Evolutionary conservation across 345 rosid genomes (phyloP).

Genomic region (Leavenworthia alabamica): DNA sequence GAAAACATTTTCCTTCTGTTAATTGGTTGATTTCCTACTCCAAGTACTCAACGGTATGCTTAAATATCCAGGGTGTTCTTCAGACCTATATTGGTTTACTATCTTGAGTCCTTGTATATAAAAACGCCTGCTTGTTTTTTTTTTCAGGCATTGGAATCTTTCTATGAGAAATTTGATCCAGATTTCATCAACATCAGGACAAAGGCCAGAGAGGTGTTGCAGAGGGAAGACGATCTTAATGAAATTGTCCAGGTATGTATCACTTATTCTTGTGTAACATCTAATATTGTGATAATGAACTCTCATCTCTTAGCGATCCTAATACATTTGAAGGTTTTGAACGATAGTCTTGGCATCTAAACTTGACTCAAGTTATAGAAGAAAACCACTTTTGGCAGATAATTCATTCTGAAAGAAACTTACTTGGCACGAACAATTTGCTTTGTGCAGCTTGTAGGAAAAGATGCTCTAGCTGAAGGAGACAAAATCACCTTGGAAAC

Average conservation of each 20-base stretch:
- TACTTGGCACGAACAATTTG: not conserved
- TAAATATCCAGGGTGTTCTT: slow-evolving; percentile 3
- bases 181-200: slow-evolving; percentile 99
- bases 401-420: not conserved
- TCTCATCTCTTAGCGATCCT: not conserved
- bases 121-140: slow-evolving; percentile 2
- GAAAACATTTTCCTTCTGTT: slow-evolving; percentile 99
- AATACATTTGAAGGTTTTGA: not conserved
- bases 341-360: not conserved
- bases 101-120: not conserved
- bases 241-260: slow-evolving; percentile 93
- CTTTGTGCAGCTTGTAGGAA: slow-evolving; percentile 87
- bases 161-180: slow-evolving; percentile 94
- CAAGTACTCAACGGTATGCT: slow-evolving; percentile 80
- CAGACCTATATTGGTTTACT: not conserved
- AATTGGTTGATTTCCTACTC: slow-evolving; percentile 99
- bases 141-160: slow-evolving; percentile 87
- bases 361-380: not conserved
- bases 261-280: not conserved
- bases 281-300: not conserved
- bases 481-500: slow-evolving; percentile 96
- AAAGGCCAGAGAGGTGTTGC: slow-evolving; percentile 97
- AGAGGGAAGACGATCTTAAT: slow-evolving; percentile 98
- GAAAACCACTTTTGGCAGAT: not conserved
- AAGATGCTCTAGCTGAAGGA: slow-evolving; percentile 95